A percentile compares a stretch with the other conserved stretches of the same genome.
These are phyloP conservation scores for Podospora comata DNA, from an alignment of 495 filamentous ascomycete genomes.

Conservation along the genomic window DNA sequence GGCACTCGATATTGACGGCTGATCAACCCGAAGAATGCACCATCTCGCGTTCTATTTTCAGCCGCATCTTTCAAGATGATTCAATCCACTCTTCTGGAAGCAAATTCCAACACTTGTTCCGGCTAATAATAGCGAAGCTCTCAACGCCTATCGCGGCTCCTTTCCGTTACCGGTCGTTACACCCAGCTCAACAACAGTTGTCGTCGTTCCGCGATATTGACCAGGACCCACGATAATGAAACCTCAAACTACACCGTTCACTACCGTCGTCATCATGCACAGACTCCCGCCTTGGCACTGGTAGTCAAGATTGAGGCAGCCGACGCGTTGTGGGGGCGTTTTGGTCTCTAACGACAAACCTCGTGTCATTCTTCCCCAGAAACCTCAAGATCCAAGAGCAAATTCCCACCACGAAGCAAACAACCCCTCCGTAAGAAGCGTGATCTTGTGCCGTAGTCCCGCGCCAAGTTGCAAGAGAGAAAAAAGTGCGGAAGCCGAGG, in stretches of 20 bases:
- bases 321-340: not conserved
- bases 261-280: not conserved
- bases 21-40: not conserved
- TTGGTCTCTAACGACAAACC: not conserved
- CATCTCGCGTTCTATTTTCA: not conserved
- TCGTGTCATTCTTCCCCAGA: conserved; percentile 1
- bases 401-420: not conserved
- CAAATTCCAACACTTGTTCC: not conserved
- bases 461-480: not conserved
- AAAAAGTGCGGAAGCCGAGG: not conserved
- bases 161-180: not conserved
- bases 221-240: not conserved
- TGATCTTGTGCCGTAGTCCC: not conserved
- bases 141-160: not conserved
- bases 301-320: conserved; percentile 6
- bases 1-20: not conserved
- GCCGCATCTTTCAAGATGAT: not conserved
- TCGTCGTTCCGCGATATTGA: not conserved
- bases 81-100: not conserved
- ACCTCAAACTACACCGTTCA: not conserved
- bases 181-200: not conserved
- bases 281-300: conserved; percentile 7
- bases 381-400: not conserved
- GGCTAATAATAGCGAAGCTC: not conserved
- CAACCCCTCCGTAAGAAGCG: not conserved